phyloP scores from a whole-genome alignment of 1,284 basidiomycete species.

The Athelia psychrophila region DNA sequence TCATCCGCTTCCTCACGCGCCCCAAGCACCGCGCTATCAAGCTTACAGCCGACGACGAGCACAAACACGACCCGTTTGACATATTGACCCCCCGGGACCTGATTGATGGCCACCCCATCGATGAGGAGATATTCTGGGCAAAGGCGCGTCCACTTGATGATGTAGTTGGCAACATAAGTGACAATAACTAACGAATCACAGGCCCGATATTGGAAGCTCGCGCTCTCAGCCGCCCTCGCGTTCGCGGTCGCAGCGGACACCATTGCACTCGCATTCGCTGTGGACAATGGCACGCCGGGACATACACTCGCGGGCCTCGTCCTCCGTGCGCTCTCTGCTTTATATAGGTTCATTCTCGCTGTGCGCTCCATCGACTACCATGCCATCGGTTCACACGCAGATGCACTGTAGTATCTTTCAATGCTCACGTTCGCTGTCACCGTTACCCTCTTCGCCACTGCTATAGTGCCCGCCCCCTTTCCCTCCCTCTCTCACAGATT shows the following conservation, averaged over 20 bases:
- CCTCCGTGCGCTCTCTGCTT: constrained; percentile 55
- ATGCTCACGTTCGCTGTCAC: constrained; percentile 54
- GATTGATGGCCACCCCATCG: constrained; percentile 73
- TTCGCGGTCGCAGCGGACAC: constrained; percentile 45
- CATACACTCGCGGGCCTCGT: constrained; percentile 34
- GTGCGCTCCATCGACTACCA: constrained; percentile 51
- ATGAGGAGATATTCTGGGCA: constrained; percentile 71
- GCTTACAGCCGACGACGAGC: constrained; percentile 41
- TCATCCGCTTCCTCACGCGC: too few relatives aligned
- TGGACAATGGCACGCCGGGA: constrained; percentile 23
- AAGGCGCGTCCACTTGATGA: constrained; percentile 41
- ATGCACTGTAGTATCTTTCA: constrained; percentile 65
- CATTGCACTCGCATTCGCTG: constrained; percentile 42
- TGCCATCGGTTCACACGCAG: constrained; percentile 49
- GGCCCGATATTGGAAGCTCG: constrained; percentile 4
- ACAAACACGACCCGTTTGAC: constrained; percentile 66
- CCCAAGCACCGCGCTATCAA: constrained; percentile 40
- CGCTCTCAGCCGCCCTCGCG: constrained; percentile 26
- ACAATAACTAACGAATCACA: not conserved
- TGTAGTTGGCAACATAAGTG: not conserved
- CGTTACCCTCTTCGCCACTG: constrained; percentile 44
- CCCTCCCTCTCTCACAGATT: constrained; percentile 15
- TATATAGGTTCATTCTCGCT: constrained; percentile 59
- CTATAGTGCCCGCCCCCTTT: constrained; percentile 51
- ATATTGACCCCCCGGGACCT: constrained; percentile 68